Conservation (phyloP, 345 rosid species). For the Brassica napus region DNA sequence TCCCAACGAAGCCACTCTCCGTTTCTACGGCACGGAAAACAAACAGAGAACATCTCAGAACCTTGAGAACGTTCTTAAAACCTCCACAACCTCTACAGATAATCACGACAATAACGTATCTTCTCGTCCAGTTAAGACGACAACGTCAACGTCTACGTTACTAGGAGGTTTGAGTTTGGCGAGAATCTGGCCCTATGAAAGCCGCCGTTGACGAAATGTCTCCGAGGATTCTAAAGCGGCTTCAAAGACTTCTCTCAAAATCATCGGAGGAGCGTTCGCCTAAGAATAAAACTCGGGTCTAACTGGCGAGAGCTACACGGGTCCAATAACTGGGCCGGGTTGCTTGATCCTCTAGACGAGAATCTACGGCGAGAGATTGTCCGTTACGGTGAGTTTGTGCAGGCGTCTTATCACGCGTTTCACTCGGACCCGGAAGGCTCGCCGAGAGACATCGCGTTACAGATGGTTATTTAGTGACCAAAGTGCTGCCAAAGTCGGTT, state of each 20-base stretch:
- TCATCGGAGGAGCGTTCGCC: conserved; percentile 85
- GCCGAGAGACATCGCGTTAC: conserved; percentile 64
- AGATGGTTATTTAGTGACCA: conserved; percentile 69
- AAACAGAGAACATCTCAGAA: conserved; percentile 44
- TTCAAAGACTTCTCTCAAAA: conserved; percentile 69
- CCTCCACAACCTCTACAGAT: conserved; percentile 2
- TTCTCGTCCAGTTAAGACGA: conserved; percentile 23
- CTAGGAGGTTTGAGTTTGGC: conserved; percentile 60
- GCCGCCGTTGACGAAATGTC: conserved; percentile 90
- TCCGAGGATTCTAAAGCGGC: conserved; percentile 66
- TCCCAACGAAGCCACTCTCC: conserved; percentile 33
- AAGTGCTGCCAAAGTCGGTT: no score
- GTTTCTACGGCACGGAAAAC: neutral
- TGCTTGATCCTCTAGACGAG: conserved; percentile 50
- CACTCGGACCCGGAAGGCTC: conserved; percentile 66
- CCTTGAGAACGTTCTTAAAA: conserved; percentile 54
- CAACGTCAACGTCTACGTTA: conserved; percentile 30
- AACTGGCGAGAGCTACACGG: conserved; percentile 77
- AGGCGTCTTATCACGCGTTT: conserved; percentile 59
- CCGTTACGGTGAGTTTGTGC: conserved; percentile 53
- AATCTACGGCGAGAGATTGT: conserved; percentile 54
- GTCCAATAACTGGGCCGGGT: conserved; percentile 48
- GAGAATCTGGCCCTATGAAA: conserved; percentile 74
- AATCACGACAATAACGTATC: neutral
- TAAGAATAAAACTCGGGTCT: conserved; percentile 62